Evolutionary conservation across 2,329 filamentous ascomycete genomes (phyloP), one percentile per base, ranked within the genome.

Genomic region (Aspergillus carbonarius): DNA sequence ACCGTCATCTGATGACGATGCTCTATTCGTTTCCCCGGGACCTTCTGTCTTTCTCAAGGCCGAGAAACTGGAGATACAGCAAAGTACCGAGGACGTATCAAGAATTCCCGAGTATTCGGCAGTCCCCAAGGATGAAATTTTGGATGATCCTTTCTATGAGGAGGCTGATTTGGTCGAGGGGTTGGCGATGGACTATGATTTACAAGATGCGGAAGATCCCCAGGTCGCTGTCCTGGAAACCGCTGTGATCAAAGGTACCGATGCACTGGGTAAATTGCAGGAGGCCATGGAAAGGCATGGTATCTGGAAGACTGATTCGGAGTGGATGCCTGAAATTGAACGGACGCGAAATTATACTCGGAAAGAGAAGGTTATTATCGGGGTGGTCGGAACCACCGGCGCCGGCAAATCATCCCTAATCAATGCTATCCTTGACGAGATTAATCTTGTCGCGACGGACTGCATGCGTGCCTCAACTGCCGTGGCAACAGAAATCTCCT

Each of bases 391-490:
- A 0, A 84, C 81, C 55, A 88, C 86, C 0, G 85, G 85, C 0
- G 81, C 83, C 1, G 86, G 86, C 0, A 89, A 88, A 66, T 84
- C 80, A 18, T 85, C 82, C 1, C 74, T 88, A 0, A 86, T 88
- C 68, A 88, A 88, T 64, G 85, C 85, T 0, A 66, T 88, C 34
- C 74, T 88, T 0, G 84, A 87, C 30, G 83, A 88, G 63, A 83
- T 88, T 61, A 76, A 81, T n/a, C 72, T 84, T 15, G 77, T 79
- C 0, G 80, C 81, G 0, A 85, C 82, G 0, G 84, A 83, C 62
- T 84, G 84, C 66, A 83, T 87, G 80, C 74, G 83, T 27, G 85
- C 85, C 0, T 88, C 85, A 57, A 88, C 85, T 0, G 84, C 85
- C 0, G 82, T 84, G 0, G 79, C 86, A 0, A 88, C 85, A 0